These are phyloP conservation scores for sorghum (Sorghum bicolor) DNA, from an alignment of 176 grass and related monocot species.

Conservation along the genomic window Sorghum_bicolor_NCBIv3 NC_012871.2:63491001-63491500, in stretches of 20 bases:
- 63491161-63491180: not conserved
- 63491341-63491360: not conserved
- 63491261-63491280: not conserved
- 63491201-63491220: not conserved
- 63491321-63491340: not conserved
- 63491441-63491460: not conserved
- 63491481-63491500: slow-evolving; percentile 14
- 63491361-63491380: not conserved
- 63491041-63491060: not conserved
- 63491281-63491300: not conserved
- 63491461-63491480: not conserved
- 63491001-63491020: slow-evolving; percentile 15
- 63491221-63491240: not conserved
- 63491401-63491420: slow-evolving; percentile 42
- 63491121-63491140: not conserved
- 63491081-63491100: not conserved
- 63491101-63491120: not conserved
- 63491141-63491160: not conserved
- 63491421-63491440: not conserved
- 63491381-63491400: slow-evolving; percentile 21
- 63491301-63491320: not conserved
- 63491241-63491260: not conserved
- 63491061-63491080: slow-evolving; percentile 18
- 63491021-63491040: slow-evolving; percentile 21
- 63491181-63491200: not conserved